These are phyloP conservation scores for Zygnema circumcarinatum DNA, from an alignment of 139 green algal species.

Conservation along the genomic window DNA sequence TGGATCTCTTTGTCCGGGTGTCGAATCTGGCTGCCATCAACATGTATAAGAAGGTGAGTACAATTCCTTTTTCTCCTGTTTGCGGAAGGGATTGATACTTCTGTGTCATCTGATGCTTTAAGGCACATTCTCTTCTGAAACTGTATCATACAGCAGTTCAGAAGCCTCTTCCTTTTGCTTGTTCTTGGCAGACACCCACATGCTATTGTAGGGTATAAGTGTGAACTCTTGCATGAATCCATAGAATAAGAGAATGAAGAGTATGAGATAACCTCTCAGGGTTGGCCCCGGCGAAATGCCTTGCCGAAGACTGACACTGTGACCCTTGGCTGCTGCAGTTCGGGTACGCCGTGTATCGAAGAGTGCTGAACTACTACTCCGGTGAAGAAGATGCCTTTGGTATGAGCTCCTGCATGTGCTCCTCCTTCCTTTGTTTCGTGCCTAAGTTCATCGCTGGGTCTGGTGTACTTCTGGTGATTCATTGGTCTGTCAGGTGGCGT, in stretches of 20 bases:
- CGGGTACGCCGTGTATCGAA: slow-evolving; percentile 91
- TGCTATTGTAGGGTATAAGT: no score
- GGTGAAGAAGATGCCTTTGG: slow-evolving; percentile 91
- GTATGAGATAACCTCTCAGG: no score
- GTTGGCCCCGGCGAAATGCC: no score
- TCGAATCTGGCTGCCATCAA: slow-evolving; percentile 89
- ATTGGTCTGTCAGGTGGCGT: no score
- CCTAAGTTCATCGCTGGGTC: neutral
- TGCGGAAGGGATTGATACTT: neutral
- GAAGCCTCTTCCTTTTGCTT: no score
- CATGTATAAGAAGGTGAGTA: slow-evolving; percentile 82
- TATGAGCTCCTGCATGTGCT: slow-evolving; percentile 21
- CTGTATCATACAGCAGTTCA: no score
- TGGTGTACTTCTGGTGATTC: no score
- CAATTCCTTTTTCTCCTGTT: neutral
- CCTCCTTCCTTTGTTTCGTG: neutral
- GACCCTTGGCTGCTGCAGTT: no score
- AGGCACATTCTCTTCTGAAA: neutral
- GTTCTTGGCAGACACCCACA: no score
- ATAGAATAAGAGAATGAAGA: no score
- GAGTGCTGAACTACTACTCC: slow-evolving; percentile 89
- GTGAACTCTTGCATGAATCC: no score
- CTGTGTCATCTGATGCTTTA: neutral
- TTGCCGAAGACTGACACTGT: no score
- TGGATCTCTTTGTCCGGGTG: slow-evolving; percentile 96